Percentiles rank a stretch among this genome's conserved stretches.
Evolutionary conservation across 495 filamentous ascomycete genomes (phyloP).

Genomic region (Lichenothelia convexa): DNA sequence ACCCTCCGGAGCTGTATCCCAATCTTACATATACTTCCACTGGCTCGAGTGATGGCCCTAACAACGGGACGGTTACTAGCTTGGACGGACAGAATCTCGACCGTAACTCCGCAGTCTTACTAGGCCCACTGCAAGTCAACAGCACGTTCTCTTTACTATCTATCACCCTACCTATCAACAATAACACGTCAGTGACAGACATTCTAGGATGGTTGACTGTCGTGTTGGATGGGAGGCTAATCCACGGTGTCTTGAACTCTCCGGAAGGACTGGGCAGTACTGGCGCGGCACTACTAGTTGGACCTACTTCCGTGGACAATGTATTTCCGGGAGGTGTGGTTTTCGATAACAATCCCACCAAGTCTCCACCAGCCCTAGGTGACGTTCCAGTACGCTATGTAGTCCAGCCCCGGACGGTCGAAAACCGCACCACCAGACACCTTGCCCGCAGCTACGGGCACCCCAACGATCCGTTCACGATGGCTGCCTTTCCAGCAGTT

Average conservation of each 20-base stretch:
- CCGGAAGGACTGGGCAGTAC: slow-evolving; percentile 48
- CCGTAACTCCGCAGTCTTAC: slow-evolving; percentile 32
- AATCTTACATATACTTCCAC: slow-evolving; percentile 41
- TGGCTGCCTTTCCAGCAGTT: slow-evolving; percentile 38
- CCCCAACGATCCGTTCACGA: slow-evolving; percentile 33
- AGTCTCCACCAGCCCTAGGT: slow-evolving; percentile 17
- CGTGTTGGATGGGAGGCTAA: slow-evolving; percentile 39
- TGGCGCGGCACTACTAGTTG: slow-evolving; percentile 48
- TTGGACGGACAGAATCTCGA: slow-evolving; percentile 27
- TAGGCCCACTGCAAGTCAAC: slow-evolving; percentile 55
- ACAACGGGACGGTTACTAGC: slow-evolving; percentile 18
- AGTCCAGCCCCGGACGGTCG: slow-evolving; percentile 5
- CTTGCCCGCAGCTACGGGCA: slow-evolving; percentile 23
- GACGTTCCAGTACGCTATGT: slow-evolving; percentile 13
- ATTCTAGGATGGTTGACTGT: slow-evolving; percentile 62
- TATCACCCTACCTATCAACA: slow-evolving; percentile 54
- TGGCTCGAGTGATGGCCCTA: slow-evolving; percentile 1
- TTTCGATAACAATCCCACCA: slow-evolving; percentile 9
- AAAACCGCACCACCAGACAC: slow-evolving; percentile 29
- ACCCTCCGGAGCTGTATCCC: slow-evolving; percentile 50
- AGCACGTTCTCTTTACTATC: slow-evolving; percentile 57
- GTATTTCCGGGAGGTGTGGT: slow-evolving; percentile 30
- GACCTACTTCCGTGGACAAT: slow-evolving; percentile 44
- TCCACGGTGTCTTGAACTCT: slow-evolving; percentile 39
- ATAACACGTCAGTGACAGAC: slow-evolving; percentile 35